Evolutionary conservation across 768 basidiomycete genomes (phyloP), one percentile per base, ranked within the genome.

Genomic region (Termitomyces bulborhizus): DNA sequence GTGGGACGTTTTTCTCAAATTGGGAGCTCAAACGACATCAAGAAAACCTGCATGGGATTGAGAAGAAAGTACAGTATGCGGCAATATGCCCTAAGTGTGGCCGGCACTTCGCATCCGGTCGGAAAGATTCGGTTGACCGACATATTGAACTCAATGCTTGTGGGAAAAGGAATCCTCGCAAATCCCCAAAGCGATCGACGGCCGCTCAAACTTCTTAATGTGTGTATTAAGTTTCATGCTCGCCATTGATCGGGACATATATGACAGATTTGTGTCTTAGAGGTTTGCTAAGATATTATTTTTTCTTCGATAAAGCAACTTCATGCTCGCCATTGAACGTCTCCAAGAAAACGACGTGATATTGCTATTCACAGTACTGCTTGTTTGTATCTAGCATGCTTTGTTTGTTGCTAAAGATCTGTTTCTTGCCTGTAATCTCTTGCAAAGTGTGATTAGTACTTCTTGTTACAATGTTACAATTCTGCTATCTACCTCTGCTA

Each of bases 11-110:
- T 50, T 55, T 55, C n/a, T 55, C 54, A 6, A 55, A 55, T 41
- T 55, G 54, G 54, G 54, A 55, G 26, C 54, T 49, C 24, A 42
- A 42, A 29, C 54, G 54, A n/a, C 53, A 54, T 47, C 39, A 34
- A 26, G 49, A 34, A 41, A 49, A 43, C 13, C 6, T 55, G 40
- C 54, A 55, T 43, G 46, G 32, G 41, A 55, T 44, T 18, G 54
- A 48, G 41, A 40, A 27, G 13, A 46, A 45, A 4, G 34, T 15
- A n/a, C 9, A 18, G 11, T 45, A 21, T 4, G 5, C n/a, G 16
- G 46, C 46, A 4, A 45, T 40, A 9, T 54, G 53, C 16, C 53
- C 27, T 1, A 54, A 47, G 46, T 54, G 53, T 48, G 46, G 46
- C 46, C 42, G 40, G 40, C n/a, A 24, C 29, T 54, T 54, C 27